Conservation (phyloP, 208 protist species). For the Trypanosoma conorhini region DNA sequence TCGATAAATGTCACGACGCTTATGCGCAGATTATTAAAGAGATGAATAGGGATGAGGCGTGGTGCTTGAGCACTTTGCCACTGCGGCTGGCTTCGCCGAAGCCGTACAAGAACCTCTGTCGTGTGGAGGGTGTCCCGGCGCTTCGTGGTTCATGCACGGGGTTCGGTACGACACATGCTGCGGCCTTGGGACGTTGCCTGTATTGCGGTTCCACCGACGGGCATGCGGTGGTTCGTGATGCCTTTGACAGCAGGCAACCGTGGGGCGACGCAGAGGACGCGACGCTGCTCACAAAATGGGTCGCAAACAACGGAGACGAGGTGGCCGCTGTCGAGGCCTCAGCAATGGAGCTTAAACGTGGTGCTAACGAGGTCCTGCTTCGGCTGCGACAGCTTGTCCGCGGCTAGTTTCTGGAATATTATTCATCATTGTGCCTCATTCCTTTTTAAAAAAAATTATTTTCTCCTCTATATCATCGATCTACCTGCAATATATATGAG, state of each 20-base stretch:
- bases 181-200: slow-evolving; percentile 38
- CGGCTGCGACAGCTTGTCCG: slow-evolving; percentile 3
- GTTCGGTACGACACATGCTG: slow-evolving; percentile 63
- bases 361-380: slow-evolving; percentile 34
- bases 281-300: slow-evolving; percentile 50
- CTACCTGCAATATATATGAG: neutral
- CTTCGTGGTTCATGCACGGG: slow-evolving; percentile 75
- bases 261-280: slow-evolving; percentile 57
- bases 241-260: slow-evolving; percentile 40
- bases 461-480: slow-evolving; percentile 19
- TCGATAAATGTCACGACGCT: slow-evolving; percentile 74
- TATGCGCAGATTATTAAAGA: slow-evolving; percentile 59
- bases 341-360: slow-evolving; percentile 28
- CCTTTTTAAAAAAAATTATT: no score
- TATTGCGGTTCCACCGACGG: slow-evolving; percentile 65
- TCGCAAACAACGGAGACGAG: slow-evolving; percentile 53
- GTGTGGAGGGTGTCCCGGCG: slow-evolving; percentile 61
- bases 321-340: slow-evolving; percentile 68
- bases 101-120: slow-evolving; percentile 58
- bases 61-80: slow-evolving; percentile 31
- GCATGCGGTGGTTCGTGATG: slow-evolving; percentile 45
- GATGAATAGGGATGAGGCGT: slow-evolving; percentile 68
- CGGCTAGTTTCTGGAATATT: slow-evolving; percentile 25
- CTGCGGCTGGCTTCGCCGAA: slow-evolving; percentile 23
- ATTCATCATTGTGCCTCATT: slow-evolving; percentile 20